Percentiles rank a stretch among this genome's conserved stretches.
Evolutionary conservation across 257 asterid genomes (phyloP).

Genomic region (Plantago elongata): DNA sequence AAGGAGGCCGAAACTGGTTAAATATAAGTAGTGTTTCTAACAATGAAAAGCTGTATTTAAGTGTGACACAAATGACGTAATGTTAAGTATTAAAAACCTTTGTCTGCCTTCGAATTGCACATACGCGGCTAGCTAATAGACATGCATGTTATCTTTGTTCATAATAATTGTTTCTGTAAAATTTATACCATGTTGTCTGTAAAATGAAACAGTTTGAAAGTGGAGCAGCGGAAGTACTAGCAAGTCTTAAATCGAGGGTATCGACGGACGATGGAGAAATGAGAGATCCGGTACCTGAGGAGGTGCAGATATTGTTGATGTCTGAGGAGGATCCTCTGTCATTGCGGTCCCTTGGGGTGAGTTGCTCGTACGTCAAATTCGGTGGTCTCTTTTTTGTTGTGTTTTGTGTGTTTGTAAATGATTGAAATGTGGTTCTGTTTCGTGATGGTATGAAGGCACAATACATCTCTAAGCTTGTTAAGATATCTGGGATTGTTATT

Average conservation of each 20-base stretch:
- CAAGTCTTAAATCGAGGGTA: conserved; percentile 73
- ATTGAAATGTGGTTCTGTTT: conserved; percentile 3
- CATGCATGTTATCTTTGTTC: too few relatives aligned
- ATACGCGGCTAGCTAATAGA: too few relatives aligned
- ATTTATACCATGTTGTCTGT: background rate
- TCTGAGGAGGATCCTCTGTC: conserved; percentile 88
- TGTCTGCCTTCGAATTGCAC: too few relatives aligned
- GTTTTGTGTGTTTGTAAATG: conserved; percentile 1
- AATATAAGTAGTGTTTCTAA: too few relatives aligned
- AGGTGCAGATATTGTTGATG: conserved; percentile 81
- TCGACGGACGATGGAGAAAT: conserved; percentile 77
- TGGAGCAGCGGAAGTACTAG: conserved; percentile 90
- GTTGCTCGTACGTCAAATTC: conserved; percentile 40
- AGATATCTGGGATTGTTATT: conserved; percentile 87
- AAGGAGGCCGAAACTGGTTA: too few relatives aligned
- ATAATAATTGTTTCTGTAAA: too few relatives aligned
- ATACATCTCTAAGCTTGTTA: conserved; percentile 80
- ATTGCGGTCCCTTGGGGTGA: conserved; percentile 85
- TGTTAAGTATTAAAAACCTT: too few relatives aligned
- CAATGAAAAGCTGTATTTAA: too few relatives aligned
- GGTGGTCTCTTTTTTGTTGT: background rate
- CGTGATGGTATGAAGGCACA: conserved; percentile 56
- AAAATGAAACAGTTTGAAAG: conserved; percentile 62
- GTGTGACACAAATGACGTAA: too few relatives aligned
- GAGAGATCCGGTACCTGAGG: conserved; percentile 87